Percentiles rank a stretch among this genome's conserved stretches.
Evolutionary conservation across 768 basidiomycete species (phyloP).

Genomic region (Phylloporus arenicola): DNA sequence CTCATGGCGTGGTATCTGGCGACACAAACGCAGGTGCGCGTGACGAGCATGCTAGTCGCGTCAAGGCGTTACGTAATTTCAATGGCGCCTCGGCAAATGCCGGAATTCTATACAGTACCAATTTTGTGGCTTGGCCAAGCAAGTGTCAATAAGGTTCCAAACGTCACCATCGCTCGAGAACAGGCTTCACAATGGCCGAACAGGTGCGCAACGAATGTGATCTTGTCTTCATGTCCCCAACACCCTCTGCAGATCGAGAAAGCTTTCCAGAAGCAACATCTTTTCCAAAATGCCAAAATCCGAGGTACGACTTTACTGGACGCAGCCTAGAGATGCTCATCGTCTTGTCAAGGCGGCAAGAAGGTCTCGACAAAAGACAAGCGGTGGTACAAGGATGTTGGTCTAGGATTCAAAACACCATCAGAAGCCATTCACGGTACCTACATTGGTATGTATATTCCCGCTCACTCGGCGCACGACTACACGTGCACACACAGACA

Average conservation of each 20-base stretch:
- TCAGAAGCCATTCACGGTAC: slow-evolving; percentile 91
- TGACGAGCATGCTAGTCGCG: slow-evolving; percentile 14
- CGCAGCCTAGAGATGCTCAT: slow-evolving; percentile 7
- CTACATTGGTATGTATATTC: slow-evolving; percentile 75
- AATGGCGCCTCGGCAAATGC: slow-evolving; percentile 35
- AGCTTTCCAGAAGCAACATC: slow-evolving; percentile 94
- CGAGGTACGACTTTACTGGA: slow-evolving; percentile 55
- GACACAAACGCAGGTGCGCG: slow-evolving; percentile 13
- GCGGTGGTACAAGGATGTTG: slow-evolving; percentile 99
- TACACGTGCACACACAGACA: slow-evolving; percentile 52
- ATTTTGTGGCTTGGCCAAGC: slow-evolving; percentile 32
- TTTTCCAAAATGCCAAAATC: slow-evolving; percentile 97
- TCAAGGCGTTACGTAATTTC: too few relatives aligned
- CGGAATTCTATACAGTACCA: slow-evolving; percentile 39
- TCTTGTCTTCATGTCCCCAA: not conserved
- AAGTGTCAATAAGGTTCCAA: not conserved
- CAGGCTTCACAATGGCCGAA: slow-evolving; percentile 48
- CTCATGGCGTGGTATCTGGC: slow-evolving; percentile 39
- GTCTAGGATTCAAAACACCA: slow-evolving; percentile 95
- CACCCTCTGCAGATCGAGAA: slow-evolving; percentile 72
- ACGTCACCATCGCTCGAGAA: slow-evolving; percentile 7
- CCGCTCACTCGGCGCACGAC: not conserved
- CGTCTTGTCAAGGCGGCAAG: slow-evolving; percentile 56
- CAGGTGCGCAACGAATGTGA: slow-evolving; percentile 38
- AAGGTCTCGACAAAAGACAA: slow-evolving; percentile 92